Evolutionary conservation across 441 rosid genomes (phyloP).

Genomic region (Populus hybrid): DNA sequence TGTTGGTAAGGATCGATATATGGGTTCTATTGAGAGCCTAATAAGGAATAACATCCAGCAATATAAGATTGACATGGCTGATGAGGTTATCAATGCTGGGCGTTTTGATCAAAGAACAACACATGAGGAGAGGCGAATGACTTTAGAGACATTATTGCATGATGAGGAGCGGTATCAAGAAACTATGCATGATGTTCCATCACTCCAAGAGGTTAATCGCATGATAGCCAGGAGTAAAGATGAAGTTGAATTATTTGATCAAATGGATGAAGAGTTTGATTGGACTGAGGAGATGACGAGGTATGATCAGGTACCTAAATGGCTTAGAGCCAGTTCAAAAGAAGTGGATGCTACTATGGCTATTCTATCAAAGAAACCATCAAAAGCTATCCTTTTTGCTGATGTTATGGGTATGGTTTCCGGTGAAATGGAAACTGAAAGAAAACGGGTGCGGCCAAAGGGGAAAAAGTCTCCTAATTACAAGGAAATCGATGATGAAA

Average conservation of each 20-base stretch:
- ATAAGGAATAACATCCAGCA: slow-evolving; percentile 99
- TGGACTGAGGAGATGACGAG: slow-evolving; percentile 96
- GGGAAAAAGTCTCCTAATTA: slow-evolving; percentile 84
- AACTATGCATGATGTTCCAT: slow-evolving; percentile 96
- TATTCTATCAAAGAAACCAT: slow-evolving; percentile 88
- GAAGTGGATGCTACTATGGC: slow-evolving; percentile 80
- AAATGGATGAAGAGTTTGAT: slow-evolving; percentile 98
- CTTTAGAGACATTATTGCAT: slow-evolving; percentile 95
- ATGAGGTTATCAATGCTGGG: slow-evolving; percentile 99
- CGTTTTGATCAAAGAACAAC: slow-evolving; percentile 99
- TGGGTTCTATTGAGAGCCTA: slow-evolving; percentile 99
- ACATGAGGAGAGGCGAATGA: slow-evolving; percentile 98
- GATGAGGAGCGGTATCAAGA: slow-evolving; percentile 99
- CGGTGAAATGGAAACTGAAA: slow-evolving; percentile 58
- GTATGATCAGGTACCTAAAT: slow-evolving; percentile 88
- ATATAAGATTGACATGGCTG: slow-evolving; percentile 99
- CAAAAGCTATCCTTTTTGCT: slow-evolving; percentile 58
- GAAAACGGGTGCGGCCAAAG: slow-evolving; percentile 94
- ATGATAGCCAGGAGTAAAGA: slow-evolving; percentile 98
- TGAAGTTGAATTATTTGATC: slow-evolving; percentile 96
- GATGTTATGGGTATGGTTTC: slow-evolving; percentile 49
- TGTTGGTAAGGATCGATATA: slow-evolving; percentile 97
- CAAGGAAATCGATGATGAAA: slow-evolving; percentile 95
- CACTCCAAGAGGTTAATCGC: slow-evolving; percentile 89
- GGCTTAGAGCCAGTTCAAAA: slow-evolving; percentile 89